A percentile compares a stretch with the other conserved stretches of the same genome.
Evolutionary conservation across 345 rosid genomes (phyloP).

Genomic region (Arabis alpina): DNA sequence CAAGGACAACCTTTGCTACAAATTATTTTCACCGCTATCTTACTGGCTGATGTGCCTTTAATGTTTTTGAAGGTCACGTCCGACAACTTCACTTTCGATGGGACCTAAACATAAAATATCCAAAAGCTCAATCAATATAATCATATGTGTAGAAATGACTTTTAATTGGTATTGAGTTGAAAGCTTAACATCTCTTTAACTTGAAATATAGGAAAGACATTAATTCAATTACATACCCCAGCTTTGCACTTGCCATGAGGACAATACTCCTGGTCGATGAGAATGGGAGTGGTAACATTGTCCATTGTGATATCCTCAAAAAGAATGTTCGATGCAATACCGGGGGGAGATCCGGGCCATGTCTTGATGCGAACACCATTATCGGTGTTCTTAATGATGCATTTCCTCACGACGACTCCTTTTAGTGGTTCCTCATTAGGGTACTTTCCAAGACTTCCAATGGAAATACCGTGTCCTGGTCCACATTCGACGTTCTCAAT

Average conservation of each 20-base stretch:
- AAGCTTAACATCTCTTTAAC: not conserved
- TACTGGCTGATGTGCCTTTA: slow-evolving; percentile 51
- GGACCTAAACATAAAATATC: slow-evolving; percentile 11
- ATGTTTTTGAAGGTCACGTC: slow-evolving; percentile 55
- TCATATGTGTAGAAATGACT: not conserved
- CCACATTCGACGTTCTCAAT: slow-evolving; percentile 35
- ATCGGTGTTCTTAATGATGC: slow-evolving; percentile 43
- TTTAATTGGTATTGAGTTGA: not conserved
- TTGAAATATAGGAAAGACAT: not conserved
- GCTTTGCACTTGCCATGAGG: slow-evolving; percentile 47
- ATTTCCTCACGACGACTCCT: slow-evolving; percentile 43
- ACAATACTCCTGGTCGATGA: slow-evolving; percentile 59
- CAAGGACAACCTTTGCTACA: slow-evolving; percentile 55
- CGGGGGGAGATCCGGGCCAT: slow-evolving; percentile 52
- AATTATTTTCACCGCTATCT: slow-evolving; percentile 44
- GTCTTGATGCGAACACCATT: slow-evolving; percentile 69
- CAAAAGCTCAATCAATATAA: not conserved
- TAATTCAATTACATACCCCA: slow-evolving; percentile 40
- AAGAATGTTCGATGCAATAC: slow-evolving; percentile 44
- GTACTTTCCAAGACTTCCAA: not conserved
- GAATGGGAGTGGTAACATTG: slow-evolving; percentile 55
- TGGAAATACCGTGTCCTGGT: not conserved
- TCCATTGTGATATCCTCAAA: slow-evolving; percentile 60
- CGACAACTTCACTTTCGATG: slow-evolving; percentile 50
- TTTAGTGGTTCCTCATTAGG: too few relatives aligned